Evolutionary conservation across 495 filamentous ascomycete genomes (phyloP).

Genomic region (Neurospora sp.): DNA sequence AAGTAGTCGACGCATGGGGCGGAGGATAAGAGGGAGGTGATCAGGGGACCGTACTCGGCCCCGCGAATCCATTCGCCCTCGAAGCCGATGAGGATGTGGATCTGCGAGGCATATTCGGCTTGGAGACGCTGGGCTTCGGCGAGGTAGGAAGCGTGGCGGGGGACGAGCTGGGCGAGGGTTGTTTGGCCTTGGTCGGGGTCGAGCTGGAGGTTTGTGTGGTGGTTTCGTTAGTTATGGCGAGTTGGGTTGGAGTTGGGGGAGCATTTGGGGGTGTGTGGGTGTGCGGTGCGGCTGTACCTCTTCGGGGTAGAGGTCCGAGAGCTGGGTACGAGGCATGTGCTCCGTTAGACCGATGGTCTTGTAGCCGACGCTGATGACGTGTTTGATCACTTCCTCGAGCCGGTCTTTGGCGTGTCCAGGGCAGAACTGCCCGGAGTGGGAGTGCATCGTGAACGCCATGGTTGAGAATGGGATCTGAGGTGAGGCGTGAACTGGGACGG

Average conservation of each 20-base stretch:
- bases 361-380: conserved; percentile 71
- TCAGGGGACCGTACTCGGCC: conserved; percentile 42
- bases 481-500: not conserved
- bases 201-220: conserved; percentile 17
- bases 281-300: conserved; percentile 45
- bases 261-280: not conserved
- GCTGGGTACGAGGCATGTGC: conserved; percentile 75
- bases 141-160: conserved; percentile 62
- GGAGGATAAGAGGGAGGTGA: conserved; percentile 43
- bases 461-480: not conserved
- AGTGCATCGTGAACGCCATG: conserved; percentile 99
- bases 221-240: conserved; percentile 7
- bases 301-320: conserved; percentile 81
- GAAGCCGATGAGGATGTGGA: conserved; percentile 80
- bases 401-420: conserved; percentile 72
- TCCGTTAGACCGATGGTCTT: conserved; percentile 83
- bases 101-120: conserved; percentile 54
- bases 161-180: conserved; percentile 29
- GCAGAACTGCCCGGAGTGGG: conserved; percentile 97
- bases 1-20: conserved; percentile 70
- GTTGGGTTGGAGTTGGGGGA: conserved; percentile 5
- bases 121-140: conserved; percentile 62
- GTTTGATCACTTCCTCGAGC: conserved; percentile 72
- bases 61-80: conserved; percentile 86
- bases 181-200: conserved; percentile 18